Percentiles rank a stretch among this genome's conserved stretches.
Conservation (phyloP, 202 grass and related monocot species). For the Panicum hallii region DNA sequence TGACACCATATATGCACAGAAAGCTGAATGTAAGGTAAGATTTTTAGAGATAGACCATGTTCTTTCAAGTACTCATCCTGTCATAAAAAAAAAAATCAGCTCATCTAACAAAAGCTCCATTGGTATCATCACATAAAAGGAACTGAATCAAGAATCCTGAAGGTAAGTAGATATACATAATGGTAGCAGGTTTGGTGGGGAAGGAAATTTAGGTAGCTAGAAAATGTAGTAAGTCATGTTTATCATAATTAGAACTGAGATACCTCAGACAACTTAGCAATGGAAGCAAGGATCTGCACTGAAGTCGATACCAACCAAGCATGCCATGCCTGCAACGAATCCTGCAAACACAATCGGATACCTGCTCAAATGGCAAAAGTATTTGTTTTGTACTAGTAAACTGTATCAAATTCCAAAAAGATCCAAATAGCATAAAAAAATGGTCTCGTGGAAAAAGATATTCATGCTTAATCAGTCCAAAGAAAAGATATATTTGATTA, state of each 20-base stretch:
- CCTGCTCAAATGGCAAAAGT: slow-evolving; percentile 40
- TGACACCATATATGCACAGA: slow-evolving; percentile 76
- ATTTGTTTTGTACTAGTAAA: slow-evolving; percentile 31
- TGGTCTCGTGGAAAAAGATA: neutral
- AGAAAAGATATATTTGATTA: slow-evolving; percentile 12
- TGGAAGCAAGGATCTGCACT: slow-evolving; percentile 63
- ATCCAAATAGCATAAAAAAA: neutral
- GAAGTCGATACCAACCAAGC: slow-evolving; percentile 84
- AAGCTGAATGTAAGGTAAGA: slow-evolving; percentile 61
- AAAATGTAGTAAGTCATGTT: too few species aligned
- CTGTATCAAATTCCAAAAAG: neutral
- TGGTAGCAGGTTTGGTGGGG: too few species aligned
- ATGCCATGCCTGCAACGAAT: slow-evolving; percentile 90
- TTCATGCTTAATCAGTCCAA: neutral
- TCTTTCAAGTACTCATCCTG: slow-evolving; percentile 59
- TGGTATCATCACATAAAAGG: neutral
- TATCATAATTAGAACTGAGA: too few species aligned
- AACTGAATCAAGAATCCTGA: slow-evolving; percentile 11
- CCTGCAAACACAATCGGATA: slow-evolving; percentile 63
- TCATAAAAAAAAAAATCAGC: neutral
- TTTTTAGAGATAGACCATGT: slow-evolving; percentile 77
- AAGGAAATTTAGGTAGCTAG: neutral
- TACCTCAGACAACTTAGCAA: slow-evolving; percentile 54
- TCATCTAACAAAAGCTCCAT: too few species aligned
- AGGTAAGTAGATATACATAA: slow-evolving; percentile 14